Evolutionary conservation across 257 asterid species (phyloP).

Genomic region (Cordia subcordata): DNA sequence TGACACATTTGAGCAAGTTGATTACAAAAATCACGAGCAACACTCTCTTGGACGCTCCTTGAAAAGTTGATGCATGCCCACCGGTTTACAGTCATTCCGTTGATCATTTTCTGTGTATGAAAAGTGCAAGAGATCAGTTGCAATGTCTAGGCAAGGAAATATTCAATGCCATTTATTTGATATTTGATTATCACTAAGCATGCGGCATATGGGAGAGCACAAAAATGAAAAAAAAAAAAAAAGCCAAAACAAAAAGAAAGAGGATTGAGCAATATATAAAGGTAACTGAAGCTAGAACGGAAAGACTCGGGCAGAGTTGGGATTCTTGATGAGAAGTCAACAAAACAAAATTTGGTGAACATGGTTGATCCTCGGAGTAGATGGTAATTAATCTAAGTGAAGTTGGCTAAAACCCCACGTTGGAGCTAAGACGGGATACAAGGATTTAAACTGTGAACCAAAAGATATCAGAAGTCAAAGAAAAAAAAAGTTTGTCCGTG

Average conservation of each 20-base stretch:
- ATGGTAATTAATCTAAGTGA: too few relatives aligned
- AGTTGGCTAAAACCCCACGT: too few relatives aligned
- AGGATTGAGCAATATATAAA: not conserved
- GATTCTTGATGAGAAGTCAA: too few relatives aligned
- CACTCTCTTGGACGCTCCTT: slow-evolving; percentile 86
- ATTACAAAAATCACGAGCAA: slow-evolving; percentile 92
- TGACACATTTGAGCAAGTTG: slow-evolving; percentile 98
- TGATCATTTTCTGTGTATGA: slow-evolving; percentile 81
- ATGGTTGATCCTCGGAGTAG: not conserved
- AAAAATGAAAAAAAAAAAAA: slow-evolving; percentile 1
- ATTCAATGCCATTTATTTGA: not conserved
- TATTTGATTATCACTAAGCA: not conserved
- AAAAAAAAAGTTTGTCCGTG: not conserved
- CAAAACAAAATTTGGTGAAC: not conserved
- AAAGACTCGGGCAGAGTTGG: too few relatives aligned
- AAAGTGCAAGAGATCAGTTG: slow-evolving; percentile 12
- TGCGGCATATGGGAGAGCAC: not conserved
- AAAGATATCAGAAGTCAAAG: not conserved
- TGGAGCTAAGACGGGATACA: too few relatives aligned
- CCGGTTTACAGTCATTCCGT: slow-evolving; percentile 92
- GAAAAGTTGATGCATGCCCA: slow-evolving; percentile 99
- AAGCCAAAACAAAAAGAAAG: not conserved
- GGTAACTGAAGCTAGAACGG: not conserved
- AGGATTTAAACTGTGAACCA: too few relatives aligned
- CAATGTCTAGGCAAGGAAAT: not conserved